phyloP scores from a whole-genome alignment of 345 rosid species.

The Populus davidiana region DNA sequence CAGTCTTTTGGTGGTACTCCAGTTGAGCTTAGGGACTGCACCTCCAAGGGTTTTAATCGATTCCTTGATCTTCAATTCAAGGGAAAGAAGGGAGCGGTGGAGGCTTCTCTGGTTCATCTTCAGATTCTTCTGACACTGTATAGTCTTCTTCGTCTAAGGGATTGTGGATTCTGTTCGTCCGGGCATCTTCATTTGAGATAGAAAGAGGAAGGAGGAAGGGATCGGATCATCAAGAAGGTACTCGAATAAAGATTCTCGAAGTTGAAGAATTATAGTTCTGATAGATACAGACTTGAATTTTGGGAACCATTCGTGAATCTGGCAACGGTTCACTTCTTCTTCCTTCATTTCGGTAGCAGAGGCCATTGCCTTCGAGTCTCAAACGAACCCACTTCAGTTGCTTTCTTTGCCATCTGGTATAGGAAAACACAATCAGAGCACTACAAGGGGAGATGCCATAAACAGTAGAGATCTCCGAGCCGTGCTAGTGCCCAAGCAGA shows the following conservation, averaged over 20 bases:
- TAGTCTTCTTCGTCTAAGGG: conserved; percentile 57
- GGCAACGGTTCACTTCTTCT: too few relatives aligned
- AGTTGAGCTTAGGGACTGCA: conserved; percentile 65
- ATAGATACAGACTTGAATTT: too few relatives aligned
- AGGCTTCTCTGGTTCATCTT: conserved; percentile 58
- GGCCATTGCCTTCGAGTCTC: too few relatives aligned
- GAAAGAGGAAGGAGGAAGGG: conserved; percentile 72
- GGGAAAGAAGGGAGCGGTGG: conserved; percentile 56
- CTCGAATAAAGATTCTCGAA: conserved; percentile 58
- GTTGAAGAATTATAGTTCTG: too few relatives aligned
- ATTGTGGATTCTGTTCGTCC: conserved; percentile 67
- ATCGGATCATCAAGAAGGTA: conserved; percentile 71
- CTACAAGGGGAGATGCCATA: too few relatives aligned
- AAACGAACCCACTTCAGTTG: too few relatives aligned
- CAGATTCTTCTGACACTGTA: conserved; percentile 1
- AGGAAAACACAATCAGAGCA: too few relatives aligned
- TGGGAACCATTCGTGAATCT: too few relatives aligned
- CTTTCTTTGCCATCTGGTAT: too few relatives aligned
- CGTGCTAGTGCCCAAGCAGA: too few relatives aligned
- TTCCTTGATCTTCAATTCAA: conserved; percentile 43
- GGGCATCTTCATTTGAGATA: conserved; percentile 58
- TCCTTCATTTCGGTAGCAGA: too few relatives aligned
- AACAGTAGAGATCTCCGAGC: too few relatives aligned
- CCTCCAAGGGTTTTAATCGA: conserved; percentile 67
- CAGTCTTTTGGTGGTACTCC: conserved; percentile 98